Evolutionary conservation across 208 protist genomes (phyloP).

Genomic region (Endotrypanum monterogeii): DNA sequence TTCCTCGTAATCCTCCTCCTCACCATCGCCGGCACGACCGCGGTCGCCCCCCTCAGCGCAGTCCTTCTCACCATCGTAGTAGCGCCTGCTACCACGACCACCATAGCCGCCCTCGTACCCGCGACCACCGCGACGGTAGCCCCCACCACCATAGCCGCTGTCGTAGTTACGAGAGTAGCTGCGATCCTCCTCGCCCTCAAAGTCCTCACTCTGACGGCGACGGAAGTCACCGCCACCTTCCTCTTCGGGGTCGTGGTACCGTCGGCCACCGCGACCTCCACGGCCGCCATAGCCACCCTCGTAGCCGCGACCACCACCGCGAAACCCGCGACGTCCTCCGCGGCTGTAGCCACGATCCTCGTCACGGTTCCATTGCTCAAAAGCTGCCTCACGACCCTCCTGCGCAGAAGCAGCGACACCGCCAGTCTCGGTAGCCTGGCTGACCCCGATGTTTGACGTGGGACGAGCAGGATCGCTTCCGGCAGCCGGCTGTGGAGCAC

Average conservation of each 20-base stretch:
- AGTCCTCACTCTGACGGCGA: slow-evolving; percentile 7
- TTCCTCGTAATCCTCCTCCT: slow-evolving; percentile 5
- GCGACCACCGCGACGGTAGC: slow-evolving; percentile 27
- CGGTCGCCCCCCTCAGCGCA: slow-evolving; percentile 13
- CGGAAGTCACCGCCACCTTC: slow-evolving; percentile 10
- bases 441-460: neutral
- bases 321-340: slow-evolving; percentile 17
- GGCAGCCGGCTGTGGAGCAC: neutral
- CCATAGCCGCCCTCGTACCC: slow-evolving; percentile 24
- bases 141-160: slow-evolving; percentile 31
- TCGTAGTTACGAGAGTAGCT: slow-evolving; percentile 16
- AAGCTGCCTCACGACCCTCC: slow-evolving; percentile 16
- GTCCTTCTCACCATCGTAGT: slow-evolving; percentile 25
- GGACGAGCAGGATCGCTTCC: neutral
- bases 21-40: slow-evolving; percentile 3
- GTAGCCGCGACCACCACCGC: slow-evolving; percentile 23
- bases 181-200: slow-evolving; percentile 21
- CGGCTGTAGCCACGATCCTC: slow-evolving; percentile 29
- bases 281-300: slow-evolving; percentile 12
- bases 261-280: slow-evolving; percentile 25
- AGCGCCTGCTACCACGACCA: slow-evolving; percentile 19
- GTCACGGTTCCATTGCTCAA: slow-evolving; percentile 20
- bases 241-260: slow-evolving; percentile 32
- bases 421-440: neutral
- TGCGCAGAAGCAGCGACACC: neutral